Evolutionary conservation across 1,284 basidiomycete species (phyloP).

Genomic region (Paramarasmius palmivorus): DNA sequence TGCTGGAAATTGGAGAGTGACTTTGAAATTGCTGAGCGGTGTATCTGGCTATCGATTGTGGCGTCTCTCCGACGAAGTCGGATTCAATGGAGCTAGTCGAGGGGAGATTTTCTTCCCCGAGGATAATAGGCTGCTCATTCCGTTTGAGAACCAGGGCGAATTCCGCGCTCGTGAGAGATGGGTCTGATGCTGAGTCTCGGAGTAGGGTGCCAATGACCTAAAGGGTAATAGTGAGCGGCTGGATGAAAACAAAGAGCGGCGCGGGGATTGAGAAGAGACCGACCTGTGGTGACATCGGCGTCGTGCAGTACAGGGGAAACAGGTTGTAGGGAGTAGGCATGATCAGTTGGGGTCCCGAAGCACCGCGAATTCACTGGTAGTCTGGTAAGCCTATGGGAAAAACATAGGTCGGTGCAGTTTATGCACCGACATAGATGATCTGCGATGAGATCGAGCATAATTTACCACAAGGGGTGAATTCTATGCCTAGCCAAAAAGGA

Average conservation of each 20-base stretch:
- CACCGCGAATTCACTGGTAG: background rate
- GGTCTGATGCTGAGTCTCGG: background rate
- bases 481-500: too few species aligned
- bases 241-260: background rate
- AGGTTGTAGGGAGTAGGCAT: constrained; percentile 4
- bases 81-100: background rate
- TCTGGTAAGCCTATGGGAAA: background rate
- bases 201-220: background rate
- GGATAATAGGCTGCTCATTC: background rate
- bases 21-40: background rate
- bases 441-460: too few species aligned
- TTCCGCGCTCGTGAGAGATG: constrained; percentile 1
- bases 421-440: background rate
- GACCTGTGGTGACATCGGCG: background rate
- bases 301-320: constrained; percentile 1
- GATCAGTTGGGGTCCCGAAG: background rate
- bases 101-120: background rate
- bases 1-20: background rate
- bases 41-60: background rate
- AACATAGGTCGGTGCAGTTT: constrained; percentile 5
- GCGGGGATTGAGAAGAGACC: background rate
- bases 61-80: background rate
- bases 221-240: background rate
- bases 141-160: background rate
- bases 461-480: too few species aligned